Percentiles rank a stretch among this genome's conserved stretches.
Conservation (phyloP, 163 green algal genomes). For the Scenedesmus sp. region DNA sequence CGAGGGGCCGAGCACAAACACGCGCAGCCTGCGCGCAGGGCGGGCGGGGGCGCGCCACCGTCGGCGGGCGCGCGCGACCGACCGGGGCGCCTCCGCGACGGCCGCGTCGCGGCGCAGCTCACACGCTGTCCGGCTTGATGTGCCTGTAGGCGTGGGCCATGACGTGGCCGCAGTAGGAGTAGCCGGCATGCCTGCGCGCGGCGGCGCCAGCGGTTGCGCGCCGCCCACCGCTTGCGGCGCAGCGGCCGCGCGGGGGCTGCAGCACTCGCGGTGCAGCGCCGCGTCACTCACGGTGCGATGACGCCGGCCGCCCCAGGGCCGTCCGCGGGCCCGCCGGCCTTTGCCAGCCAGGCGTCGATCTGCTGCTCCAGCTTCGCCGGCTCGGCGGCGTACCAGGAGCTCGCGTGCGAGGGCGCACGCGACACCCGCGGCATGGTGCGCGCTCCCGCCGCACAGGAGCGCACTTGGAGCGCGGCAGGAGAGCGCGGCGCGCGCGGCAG, state of each 20-base stretch:
- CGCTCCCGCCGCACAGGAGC: not conserved
- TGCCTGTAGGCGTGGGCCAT: conserved; percentile 90
- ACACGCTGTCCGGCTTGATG: conserved; percentile 82
- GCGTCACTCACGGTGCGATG: conserved; percentile 65
- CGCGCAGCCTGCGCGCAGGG: conserved; percentile 77
- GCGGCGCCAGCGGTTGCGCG: no score
- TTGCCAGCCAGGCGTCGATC: conserved; percentile 70
- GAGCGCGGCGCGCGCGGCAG: no score
- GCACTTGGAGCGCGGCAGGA: no score
- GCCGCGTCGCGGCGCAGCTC: conserved; percentile 44
- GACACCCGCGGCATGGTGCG: conserved; percentile 44
- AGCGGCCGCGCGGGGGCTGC: no score
- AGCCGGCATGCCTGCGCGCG: conserved; percentile 82
- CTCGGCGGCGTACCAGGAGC: conserved; percentile 73
- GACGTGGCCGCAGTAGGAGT: conserved; percentile 90
- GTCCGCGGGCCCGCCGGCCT: conserved; percentile 36
- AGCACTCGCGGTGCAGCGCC: no score
- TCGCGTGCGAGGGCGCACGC: conserved; percentile 63
- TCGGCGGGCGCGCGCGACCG: no score
- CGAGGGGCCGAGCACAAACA: conserved; percentile 94
- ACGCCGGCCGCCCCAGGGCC: conserved; percentile 59
- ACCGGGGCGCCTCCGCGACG: no score
- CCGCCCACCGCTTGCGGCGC: no score
- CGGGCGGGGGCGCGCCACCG: no score
- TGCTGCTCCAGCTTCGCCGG: conserved; percentile 48